Evolutionary conservation across 177 flowering plant species (phyloP).

Genomic region (Vitis hybrid): DNA sequence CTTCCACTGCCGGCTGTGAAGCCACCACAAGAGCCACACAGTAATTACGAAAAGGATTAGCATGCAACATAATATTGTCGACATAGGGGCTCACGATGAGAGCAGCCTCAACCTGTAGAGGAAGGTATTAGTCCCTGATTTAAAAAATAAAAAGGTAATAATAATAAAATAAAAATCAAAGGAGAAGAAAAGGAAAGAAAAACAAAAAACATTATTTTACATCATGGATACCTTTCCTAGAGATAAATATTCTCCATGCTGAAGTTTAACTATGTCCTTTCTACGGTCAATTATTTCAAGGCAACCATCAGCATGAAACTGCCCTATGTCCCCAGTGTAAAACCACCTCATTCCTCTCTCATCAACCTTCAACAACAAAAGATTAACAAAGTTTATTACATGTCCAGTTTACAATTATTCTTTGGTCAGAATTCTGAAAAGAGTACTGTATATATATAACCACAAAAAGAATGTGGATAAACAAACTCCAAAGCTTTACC

Average conservation of each 20-base stretch:
- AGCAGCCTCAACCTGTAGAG: conserved; percentile 84
- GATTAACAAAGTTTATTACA: neutral
- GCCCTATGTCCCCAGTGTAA: conserved; percentile 92
- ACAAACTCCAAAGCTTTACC: conserved; percentile 37
- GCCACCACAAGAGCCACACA: conserved; percentile 95
- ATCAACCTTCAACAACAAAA: conserved; percentile 55
- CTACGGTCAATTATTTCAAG: conserved; percentile 96
- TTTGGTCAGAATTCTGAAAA: neutral
- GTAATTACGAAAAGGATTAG: conserved; percentile 84
- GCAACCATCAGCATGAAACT: conserved; percentile 91
- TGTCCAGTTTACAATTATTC: neutral
- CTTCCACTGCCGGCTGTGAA: conserved; percentile 59
- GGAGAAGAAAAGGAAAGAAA: too few relatives aligned
- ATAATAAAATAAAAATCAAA: neutral
- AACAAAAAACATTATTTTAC: neutral
- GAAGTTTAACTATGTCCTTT: conserved; percentile 97
- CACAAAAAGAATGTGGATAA: neutral
- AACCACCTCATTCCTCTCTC: conserved; percentile 97
- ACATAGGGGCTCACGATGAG: conserved; percentile 73
- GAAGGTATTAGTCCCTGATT: conserved; percentile 13
- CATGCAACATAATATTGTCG: conserved; percentile 90
- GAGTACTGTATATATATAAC: too few relatives aligned
- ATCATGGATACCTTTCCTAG: conserved; percentile 73
- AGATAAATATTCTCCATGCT: conserved; percentile 98
- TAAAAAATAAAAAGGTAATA: neutral